Conservation (phyloP, 768 basidiomycete species). For the Termitomyces sp. region DNA sequence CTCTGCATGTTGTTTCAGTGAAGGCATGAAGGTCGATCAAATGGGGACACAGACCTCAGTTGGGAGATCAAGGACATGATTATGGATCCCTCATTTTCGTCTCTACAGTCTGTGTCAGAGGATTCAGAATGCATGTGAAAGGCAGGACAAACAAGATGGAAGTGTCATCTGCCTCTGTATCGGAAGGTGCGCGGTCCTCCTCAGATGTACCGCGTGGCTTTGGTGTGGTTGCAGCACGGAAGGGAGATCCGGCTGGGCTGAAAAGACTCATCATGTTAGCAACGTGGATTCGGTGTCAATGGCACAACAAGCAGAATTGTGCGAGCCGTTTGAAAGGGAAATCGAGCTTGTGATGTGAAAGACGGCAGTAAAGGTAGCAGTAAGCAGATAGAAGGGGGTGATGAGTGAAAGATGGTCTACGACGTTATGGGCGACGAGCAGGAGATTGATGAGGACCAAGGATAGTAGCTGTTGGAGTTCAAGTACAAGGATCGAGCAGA, state of each 20-base stretch:
- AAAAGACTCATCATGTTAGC: slow-evolving; percentile 73
- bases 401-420: neutral
- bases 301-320: neutral
- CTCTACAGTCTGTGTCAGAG: slow-evolving; percentile 46
- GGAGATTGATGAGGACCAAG: neutral
- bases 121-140: slow-evolving; percentile 23
- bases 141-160: slow-evolving; percentile 69
- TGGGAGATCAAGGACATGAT: slow-evolving; percentile 86
- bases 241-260: slow-evolving; percentile 58
- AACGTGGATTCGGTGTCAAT: neutral
- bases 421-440: neutral
- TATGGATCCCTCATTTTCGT: slow-evolving; percentile 91
- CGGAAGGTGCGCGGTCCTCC: slow-evolving; percentile 68
- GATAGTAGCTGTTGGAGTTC: slow-evolving; percentile 5
- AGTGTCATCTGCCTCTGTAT: slow-evolving; percentile 85
- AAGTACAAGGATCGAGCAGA: neutral
- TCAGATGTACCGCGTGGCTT: slow-evolving; percentile 64
- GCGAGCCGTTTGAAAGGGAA: neutral
- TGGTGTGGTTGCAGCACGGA: slow-evolving; percentile 44
- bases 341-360: neutral
- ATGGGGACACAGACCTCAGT: slow-evolving; percentile 50
- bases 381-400: neutral
- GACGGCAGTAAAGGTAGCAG: neutral
- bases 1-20: slow-evolving; percentile 36
- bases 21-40: neutral